Evolutionary conservation across 768 basidiomycete genomes (phyloP), one percentile per base, ranked within the genome.

Genomic region (button mushroom (Agaricus bisporus)): DNA sequence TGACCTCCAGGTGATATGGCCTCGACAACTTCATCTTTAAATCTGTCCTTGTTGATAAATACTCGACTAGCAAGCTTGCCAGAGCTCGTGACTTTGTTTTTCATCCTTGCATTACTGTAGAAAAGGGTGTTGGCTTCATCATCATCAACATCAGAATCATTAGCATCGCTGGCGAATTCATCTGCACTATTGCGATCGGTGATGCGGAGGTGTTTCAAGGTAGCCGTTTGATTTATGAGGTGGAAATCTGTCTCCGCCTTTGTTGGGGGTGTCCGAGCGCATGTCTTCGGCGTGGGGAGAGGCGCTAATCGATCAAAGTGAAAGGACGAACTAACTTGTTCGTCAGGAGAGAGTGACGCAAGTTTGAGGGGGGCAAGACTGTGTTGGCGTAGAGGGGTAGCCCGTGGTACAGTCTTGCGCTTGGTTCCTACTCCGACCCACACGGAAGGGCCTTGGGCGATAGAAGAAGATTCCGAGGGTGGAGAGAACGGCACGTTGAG

Each of bases 1-100:
- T 88, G 88, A 0, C 87, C 88, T 11, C 85, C 86, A 2, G 88
- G 88, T 0, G 87, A 90, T 54, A 89, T 74, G 1, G 81, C 82
- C 57, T 83, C 85, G 2, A 73, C 81, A 28, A 85, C 81, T 61
- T 86, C 84, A 56, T 80, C 78, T 46, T 71, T 69, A 20, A 67
- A 62, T 48, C 70, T 80, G 1, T 70, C 73, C 55, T 75, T 76
- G 36, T 53, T 57, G 41, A 41, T 48, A 41, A 57, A 25, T 2
- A 32, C 36, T 18, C 54, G 54, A 25, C 56, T 56, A 28, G 42
- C 52, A 28, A 37, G 58, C 42, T 41, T 48, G 9, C 53, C 53
- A 28, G 42, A 55, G 48, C 61, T 56, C 12, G 55, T 54, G 44
- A 59, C 48, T 54, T 66, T 64, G 45, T 56, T 55, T 49, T 61